Conservation (phyloP, 225 moss, liverwort and hornwort species). For the Marchantia paleacea region DNA sequence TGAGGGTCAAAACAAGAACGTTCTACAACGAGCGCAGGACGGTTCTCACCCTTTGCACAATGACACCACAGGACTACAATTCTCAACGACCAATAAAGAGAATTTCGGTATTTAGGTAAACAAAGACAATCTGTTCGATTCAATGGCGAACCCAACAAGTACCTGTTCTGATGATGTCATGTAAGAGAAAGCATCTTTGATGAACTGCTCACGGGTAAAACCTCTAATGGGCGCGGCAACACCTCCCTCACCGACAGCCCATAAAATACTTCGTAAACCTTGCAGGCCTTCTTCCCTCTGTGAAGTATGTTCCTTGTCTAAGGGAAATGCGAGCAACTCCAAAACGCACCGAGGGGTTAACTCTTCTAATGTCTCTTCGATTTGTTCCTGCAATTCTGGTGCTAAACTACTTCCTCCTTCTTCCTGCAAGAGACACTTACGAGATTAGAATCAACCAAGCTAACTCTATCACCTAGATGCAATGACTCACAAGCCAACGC, state of each 20-base stretch:
- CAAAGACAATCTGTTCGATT: no score
- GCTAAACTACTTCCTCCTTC: constrained; percentile 77
- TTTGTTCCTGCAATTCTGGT: constrained; percentile 78
- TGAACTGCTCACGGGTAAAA: constrained; percentile 76
- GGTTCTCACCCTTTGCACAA: no score
- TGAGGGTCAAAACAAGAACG: no score
- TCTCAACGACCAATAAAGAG: no score
- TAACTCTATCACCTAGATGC: no score
- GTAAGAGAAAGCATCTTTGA: constrained; percentile 78
- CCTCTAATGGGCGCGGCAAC: constrained; percentile 59
- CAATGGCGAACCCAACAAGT: no score
- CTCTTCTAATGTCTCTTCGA: constrained; percentile 90
- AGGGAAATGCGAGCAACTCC: constrained; percentile 72
- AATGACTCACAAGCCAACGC: no score
- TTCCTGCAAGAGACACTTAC: constrained; percentile 51
- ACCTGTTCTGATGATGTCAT: constrained; percentile 95
- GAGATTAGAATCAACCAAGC: not conserved
- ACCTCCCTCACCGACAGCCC: constrained; percentile 81
- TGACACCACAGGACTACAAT: no score
- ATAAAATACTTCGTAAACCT: constrained; percentile 73
- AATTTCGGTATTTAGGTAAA: no score
- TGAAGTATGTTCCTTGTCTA: constrained; percentile 70
- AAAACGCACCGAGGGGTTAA: constrained; percentile 77
- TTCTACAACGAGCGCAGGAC: no score
- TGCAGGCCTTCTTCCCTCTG: constrained; percentile 85